A percentile compares a stretch with the other conserved stretches of the same genome.
These are phyloP conservation scores for Yamadazyma insecticola DNA, from an alignment of 805 yeast species.

Conservation along the genomic window DNA sequence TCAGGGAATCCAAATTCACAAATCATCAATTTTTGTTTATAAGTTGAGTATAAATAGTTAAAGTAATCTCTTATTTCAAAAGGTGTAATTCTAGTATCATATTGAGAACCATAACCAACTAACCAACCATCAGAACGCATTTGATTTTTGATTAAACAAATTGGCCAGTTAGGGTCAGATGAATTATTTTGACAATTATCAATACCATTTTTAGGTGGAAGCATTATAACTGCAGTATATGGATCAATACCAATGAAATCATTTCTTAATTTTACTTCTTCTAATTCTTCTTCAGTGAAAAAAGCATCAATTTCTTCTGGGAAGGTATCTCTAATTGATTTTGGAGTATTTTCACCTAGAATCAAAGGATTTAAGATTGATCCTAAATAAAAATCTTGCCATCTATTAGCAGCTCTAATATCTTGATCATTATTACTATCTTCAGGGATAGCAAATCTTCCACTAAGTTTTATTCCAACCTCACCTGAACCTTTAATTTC, in stretches of 20 bases:
- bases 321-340: conserved; percentile 15
- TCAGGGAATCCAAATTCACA: conserved; percentile 31
- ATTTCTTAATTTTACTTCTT: conserved; percentile 16
- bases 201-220: conserved; percentile 17
- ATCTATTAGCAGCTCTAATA: conserved; percentile 22
- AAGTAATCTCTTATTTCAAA: conserved; percentile 20
- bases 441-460: conserved; percentile 21
- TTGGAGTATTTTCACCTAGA: conserved; percentile 25
- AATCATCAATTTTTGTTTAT: conserved; percentile 20
- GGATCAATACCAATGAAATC: conserved; percentile 31
- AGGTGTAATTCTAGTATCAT: conserved; percentile 18
- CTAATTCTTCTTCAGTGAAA: conserved; percentile 21
- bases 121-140: conserved; percentile 15
- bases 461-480: conserved; percentile 21
- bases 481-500: conserved; percentile 21
- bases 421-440: conserved; percentile 18
- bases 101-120: conserved; percentile 17
- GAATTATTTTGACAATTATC: conserved; percentile 18
- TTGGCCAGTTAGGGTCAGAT: conserved; percentile 18
- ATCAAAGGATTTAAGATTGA: conserved; percentile 26
- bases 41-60: conserved; percentile 20
- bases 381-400: conserved; percentile 18
- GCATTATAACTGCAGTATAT: conserved; percentile 17
- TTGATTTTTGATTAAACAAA: conserved; percentile 15
- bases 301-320: conserved; percentile 10